These are phyloP conservation scores for Kwoniella botswanensis DNA, from an alignment of 768 basidiomycete species.

Conservation along the genomic window DNA sequence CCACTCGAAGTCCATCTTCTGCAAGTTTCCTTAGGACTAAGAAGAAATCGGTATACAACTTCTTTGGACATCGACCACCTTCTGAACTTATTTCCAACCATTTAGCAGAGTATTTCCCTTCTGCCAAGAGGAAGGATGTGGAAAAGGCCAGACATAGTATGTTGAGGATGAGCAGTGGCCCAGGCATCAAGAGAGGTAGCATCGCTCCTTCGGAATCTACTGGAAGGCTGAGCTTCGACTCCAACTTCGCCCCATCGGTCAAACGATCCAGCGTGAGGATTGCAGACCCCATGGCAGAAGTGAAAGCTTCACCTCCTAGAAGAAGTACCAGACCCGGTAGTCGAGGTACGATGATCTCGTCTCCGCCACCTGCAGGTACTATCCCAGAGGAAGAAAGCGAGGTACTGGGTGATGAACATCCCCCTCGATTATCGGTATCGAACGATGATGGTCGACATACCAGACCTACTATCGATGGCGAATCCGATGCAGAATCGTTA, in stretches of 20 bases:
- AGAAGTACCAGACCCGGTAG: constrained; percentile 31
- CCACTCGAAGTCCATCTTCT: constrained; percentile 52
- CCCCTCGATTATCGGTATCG: constrained; percentile 53
- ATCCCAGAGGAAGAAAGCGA: constrained; percentile 52
- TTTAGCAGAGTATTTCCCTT: constrained; percentile 92
- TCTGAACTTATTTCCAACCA: constrained; percentile 96
- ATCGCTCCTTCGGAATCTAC: constrained; percentile 37
- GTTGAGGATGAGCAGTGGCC: constrained; percentile 65
- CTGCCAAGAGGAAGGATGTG: constrained; percentile 86
- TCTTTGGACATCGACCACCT: constrained; percentile 97
- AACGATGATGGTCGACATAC: constrained; percentile 41
- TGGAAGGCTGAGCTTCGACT: constrained; percentile 20
- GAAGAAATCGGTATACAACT: constrained; percentile 66
- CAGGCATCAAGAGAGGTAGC: constrained; percentile 23
- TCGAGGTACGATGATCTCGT: constrained; percentile 25
- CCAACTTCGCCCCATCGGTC: constrained; percentile 13
- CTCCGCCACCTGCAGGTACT: constrained; percentile 41
- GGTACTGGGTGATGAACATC: constrained; percentile 20
- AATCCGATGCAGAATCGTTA: constrained; percentile 31
- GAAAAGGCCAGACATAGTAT: constrained; percentile 88
- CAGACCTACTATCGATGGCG: constrained; percentile 46
- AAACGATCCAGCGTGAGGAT: constrained; percentile 16
- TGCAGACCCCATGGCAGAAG: constrained; percentile 13
- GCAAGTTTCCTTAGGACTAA: constrained; percentile 55
- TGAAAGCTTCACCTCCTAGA: constrained; percentile 37